phyloP scores from a whole-genome alignment of 1,139 yeast species.

The Candida sanyaensis region DNA sequence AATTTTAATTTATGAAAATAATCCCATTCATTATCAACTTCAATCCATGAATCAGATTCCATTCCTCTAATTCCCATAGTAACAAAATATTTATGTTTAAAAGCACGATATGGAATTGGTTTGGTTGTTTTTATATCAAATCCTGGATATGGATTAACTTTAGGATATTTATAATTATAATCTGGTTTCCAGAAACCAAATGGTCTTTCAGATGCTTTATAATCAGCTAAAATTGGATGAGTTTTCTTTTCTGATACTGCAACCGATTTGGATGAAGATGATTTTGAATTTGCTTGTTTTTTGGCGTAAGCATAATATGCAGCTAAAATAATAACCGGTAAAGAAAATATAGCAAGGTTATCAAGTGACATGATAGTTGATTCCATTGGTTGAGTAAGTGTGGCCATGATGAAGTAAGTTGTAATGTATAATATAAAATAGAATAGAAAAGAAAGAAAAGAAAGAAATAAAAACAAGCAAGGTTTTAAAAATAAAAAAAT shows the following conservation, averaged over 20 bases:
- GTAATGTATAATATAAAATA: background rate
- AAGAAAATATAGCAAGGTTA: slow-evolving; percentile 1
- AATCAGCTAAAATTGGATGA: slow-evolving; percentile 2
- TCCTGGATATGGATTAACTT: slow-evolving; percentile 44
- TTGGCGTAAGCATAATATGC: slow-evolving; percentile 1
- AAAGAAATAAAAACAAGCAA: background rate
- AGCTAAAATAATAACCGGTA: slow-evolving; percentile 1
- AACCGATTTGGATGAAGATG: background rate
- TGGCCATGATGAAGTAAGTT: background rate
- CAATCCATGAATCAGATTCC: slow-evolving; percentile 64
- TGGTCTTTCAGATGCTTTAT: slow-evolving; percentile 12
- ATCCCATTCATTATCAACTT: slow-evolving; percentile 64
- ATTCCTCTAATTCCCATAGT: slow-evolving; percentile 69
- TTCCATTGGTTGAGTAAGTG: background rate
- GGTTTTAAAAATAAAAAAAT: too few relatives aligned
- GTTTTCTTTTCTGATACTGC: background rate
- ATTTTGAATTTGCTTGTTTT: background rate
- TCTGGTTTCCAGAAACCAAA: slow-evolving; percentile 58
- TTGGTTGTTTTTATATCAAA: slow-evolving; percentile 54
- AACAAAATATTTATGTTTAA: slow-evolving; percentile 54
- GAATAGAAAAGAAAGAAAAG: background rate
- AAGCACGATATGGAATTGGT: slow-evolving; percentile 65
- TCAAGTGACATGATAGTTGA: background rate
- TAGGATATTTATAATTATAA: slow-evolving; percentile 44
- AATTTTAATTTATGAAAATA: slow-evolving; percentile 55